Evolutionary conservation across 2,329 filamentous ascomycete species (phyloP), one percentile per base, ranked within the genome.

Genomic region (Cercospora brassicicola): DNA sequence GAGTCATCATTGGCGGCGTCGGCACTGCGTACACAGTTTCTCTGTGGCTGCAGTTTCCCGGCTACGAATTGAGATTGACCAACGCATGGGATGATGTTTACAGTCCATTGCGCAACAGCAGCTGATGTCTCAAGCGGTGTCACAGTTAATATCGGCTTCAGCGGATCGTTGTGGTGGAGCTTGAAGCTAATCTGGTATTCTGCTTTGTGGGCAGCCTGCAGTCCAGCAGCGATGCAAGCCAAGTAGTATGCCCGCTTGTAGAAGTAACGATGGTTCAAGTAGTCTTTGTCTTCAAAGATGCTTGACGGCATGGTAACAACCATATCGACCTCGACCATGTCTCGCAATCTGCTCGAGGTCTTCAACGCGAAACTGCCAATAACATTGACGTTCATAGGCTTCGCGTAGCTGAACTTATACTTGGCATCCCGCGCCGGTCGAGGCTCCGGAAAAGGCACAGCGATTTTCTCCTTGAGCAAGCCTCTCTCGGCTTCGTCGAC

Each of bases 231-330:
- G 65, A 98, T 83, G 71, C 91, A 92, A 36, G 94, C 92, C 61
- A 98, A 82, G 77, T 96, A 98, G 80, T 94, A 98, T 11, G 95
- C 91, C 71, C 94, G 86, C 76, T 97, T 96, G 82, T 97, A 94
- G 77, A 97, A 97, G 81, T 96, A 98, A 69, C 95, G 88, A 83
- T 95, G 86, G 78, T 97, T 93, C 60, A 94, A 85, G 78, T 94
- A 97, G 80, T 99, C 95, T 81, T 98, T 98, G 55, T 96, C 92
- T 76, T 97, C 93, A 75, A 98, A 94, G 11, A 97, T 81, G 0
- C 86, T 75, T 18, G 74, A 79, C 4, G 95, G 94, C 88, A 99
- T 96, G 59, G 91, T 91, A 15, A 96, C 88, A 5, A 94, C 89
- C 85, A 98, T 87, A 79, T 98, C 94, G 68, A 97, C 84, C 15